A percentile compares a stretch with the other conserved stretches of the same genome.
Evolutionary conservation across 805 yeast genomes (phyloP).

Genomic region (Schizosaccharomyces japonicus): DNA sequence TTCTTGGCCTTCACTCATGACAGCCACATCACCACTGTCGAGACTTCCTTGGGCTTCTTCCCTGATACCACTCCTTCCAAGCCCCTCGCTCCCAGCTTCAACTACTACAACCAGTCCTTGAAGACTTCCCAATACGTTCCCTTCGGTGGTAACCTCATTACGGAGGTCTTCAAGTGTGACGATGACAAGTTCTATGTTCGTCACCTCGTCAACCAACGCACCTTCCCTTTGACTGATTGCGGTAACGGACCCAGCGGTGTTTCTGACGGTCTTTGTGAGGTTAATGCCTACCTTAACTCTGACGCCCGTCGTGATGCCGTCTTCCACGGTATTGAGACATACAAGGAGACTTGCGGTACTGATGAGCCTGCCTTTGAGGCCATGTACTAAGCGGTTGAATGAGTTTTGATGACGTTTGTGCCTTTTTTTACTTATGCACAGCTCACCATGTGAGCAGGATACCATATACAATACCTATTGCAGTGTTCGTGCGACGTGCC

Average conservation of each 20-base stretch:
- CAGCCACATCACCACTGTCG: not conserved
- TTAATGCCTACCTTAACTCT: not conserved
- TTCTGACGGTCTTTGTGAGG: conserved; percentile 2
- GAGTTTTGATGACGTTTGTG: no score
- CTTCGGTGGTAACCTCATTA: not conserved
- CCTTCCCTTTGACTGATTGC: conserved; percentile 1
- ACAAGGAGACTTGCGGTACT: not conserved
- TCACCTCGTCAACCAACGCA: not conserved
- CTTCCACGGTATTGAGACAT: not conserved
- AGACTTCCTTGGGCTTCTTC: not conserved
- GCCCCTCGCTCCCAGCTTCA: not conserved
- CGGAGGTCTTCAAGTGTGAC: not conserved
- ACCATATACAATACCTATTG: no score
- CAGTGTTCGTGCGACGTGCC: no score
- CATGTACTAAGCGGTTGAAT: not conserved
- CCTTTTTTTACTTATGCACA: no score
- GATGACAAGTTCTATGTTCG: not conserved
- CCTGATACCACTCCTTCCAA: not conserved
- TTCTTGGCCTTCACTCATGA: conserved; percentile 1
- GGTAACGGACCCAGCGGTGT: not conserved
- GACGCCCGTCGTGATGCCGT: not conserved
- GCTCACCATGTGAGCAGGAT: no score
- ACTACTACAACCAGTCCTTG: not conserved
- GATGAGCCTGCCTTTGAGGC: no score
- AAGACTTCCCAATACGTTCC: not conserved